A percentile compares a stretch with the other conserved stretches of the same genome.
Conservation (phyloP, 768 basidiomycete species). For the Leccinum variicolor region DNA sequence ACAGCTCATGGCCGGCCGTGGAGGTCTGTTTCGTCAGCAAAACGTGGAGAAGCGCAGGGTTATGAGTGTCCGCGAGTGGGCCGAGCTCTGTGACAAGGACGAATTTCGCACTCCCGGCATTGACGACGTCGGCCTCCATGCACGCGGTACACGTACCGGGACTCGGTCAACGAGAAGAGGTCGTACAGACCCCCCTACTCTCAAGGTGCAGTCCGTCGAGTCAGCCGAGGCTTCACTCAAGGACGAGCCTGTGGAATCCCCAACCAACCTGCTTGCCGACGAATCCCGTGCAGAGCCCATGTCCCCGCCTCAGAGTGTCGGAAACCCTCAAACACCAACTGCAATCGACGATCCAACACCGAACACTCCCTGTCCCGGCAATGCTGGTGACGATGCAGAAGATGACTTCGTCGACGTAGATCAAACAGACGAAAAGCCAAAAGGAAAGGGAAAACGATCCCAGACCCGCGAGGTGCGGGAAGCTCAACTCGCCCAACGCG, state of each 20-base stretch:
- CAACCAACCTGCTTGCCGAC: conserved; percentile 3
- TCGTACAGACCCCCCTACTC: conserved; percentile 40
- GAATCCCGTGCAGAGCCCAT: conserved; percentile 12
- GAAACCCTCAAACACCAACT: conserved; percentile 19
- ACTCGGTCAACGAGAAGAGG: conserved; percentile 36
- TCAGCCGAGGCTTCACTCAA: conserved; percentile 41
- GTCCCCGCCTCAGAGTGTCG: conserved; percentile 30
- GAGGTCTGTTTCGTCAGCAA: conserved; percentile 84
- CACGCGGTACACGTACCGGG: conserved; percentile 36
- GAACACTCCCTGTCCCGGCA: conserved; percentile 1
- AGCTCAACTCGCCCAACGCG: conserved; percentile 48
- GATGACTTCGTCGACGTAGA: conserved; percentile 13
- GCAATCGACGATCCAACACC: conserved; percentile 4
- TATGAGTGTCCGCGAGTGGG: conserved; percentile 88
- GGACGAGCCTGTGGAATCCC: conserved; percentile 38
- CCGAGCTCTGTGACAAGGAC: conserved; percentile 67
- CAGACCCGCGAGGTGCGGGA: conserved; percentile 41
- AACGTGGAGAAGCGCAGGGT: conserved; percentile 85
- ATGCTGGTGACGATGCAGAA: conserved; percentile 11
- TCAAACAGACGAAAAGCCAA: conserved; percentile 33
- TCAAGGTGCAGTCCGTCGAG: conserved; percentile 42
- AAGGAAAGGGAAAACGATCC: conserved; percentile 42
- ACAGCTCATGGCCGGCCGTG: conserved; percentile 85
- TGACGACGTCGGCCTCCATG: conserved; percentile 59
- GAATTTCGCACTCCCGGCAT: conserved; percentile 74